A percentile compares a stretch with the other conserved stretches of the same genome.
Evolutionary conservation across 768 basidiomycete species (phyloP).

Genomic region (Trametes coccinea): DNA sequence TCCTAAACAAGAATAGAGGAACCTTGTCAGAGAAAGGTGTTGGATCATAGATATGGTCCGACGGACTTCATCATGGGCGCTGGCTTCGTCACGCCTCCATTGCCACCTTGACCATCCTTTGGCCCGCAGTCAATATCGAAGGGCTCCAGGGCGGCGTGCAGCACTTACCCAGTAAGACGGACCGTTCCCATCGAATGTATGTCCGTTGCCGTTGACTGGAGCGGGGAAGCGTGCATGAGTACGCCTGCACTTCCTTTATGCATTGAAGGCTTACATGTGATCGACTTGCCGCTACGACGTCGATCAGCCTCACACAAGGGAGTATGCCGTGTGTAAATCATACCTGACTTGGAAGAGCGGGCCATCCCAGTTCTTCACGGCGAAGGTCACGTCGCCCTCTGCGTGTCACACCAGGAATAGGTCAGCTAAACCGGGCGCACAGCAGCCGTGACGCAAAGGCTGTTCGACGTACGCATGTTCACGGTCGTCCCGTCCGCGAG

Average conservation of each 20-base stretch:
- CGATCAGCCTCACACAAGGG: not conserved
- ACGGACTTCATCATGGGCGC: constrained; percentile 44
- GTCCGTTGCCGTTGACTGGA: constrained; percentile 42
- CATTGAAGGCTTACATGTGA: constrained; percentile 44
- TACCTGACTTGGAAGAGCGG: constrained; percentile 56
- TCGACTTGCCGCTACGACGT: constrained; percentile 42
- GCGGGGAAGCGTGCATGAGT: not conserved
- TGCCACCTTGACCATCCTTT: constrained; percentile 34
- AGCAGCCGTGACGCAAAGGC: not conserved
- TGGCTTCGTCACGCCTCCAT: constrained; percentile 34
- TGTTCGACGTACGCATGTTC: constrained; percentile 49
- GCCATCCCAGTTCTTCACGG: constrained; percentile 50
- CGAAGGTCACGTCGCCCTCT: constrained; percentile 64
- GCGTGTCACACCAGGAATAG: constrained; percentile 17
- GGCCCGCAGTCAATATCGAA: not conserved
- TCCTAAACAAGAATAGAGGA: constrained; percentile 26
- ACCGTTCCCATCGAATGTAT: constrained; percentile 45
- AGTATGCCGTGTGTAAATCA: constrained; percentile 10
- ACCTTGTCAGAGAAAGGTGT: constrained; percentile 2
- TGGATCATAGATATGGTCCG: not conserved
- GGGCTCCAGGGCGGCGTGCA: not conserved
- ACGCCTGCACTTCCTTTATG: not conserved
- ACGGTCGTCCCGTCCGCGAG: constrained; percentile 54
- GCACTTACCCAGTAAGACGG: constrained; percentile 43
- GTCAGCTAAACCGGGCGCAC: constrained; percentile 1